Evolutionary conservation across 2,329 filamentous ascomycete genomes (phyloP), one percentile per base, ranked within the genome.

Genomic region (Macrophomina phaseolina): DNA sequence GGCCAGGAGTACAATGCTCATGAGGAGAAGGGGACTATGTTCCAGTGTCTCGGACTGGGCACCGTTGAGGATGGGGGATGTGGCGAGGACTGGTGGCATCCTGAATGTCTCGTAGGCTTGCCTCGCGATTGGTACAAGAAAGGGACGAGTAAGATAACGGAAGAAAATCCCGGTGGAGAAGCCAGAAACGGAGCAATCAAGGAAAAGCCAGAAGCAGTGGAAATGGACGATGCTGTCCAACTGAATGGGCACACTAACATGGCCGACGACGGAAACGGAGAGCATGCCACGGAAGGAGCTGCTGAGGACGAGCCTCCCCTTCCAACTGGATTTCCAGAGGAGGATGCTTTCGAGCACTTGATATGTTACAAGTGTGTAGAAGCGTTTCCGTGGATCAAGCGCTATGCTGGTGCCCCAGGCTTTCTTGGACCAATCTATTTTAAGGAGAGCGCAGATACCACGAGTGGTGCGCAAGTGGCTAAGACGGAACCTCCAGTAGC

Each of bases 81-180:
- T 79, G 94, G 94, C 12, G 94, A 98, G 80, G 94, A 98, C 75
- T 98, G 94, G 94, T 98, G 93, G 85, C 94, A 98, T 80, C 93
- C 94, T 0, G 93, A 95, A 69, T 98, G 94, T 75, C 82, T 98
- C 7, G 88, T 97, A 58, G 94, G 94, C 5, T 81, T 96, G 71
- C 89, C 90, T 0, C 87, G 92, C 11, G 86, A 88, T 67, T 94
- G 91, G 88, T 88, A 84, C 70, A 88, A 90, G 74, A 84, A 77
- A 53, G 70, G 79, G 78, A 52, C 72, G 12, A 16, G 36, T 28
- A 64, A 65, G n/a, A 38, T 48, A 30, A 9, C 70, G 67, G 8
- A 71, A 72, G 23, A 23, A 28, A 11, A 69, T 65, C 4, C 70
- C 71, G 32, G 42, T 11, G n/a, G 68, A 69, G 46, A 69, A 66